phyloP scores from a whole-genome alignment of 2,329 filamentous ascomycete genomes.

The Diaporthe amygdali region DNA sequence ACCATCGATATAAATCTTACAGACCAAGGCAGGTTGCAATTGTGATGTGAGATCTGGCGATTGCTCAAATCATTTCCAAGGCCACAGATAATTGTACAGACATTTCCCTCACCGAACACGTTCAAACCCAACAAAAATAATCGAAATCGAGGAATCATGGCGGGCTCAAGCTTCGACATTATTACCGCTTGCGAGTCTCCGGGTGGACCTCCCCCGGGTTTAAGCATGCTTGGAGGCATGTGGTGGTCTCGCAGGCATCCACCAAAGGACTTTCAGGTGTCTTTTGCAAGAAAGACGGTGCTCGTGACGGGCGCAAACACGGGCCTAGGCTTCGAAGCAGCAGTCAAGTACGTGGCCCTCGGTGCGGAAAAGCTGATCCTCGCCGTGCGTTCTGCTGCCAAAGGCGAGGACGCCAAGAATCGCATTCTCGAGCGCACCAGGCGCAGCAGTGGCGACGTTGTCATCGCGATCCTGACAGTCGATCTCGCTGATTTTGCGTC shows the following conservation, averaged over 20 bases:
- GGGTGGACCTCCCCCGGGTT: constrained; percentile 4
- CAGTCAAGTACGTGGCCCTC: constrained; percentile 10
- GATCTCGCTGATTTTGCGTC: constrained; percentile 47
- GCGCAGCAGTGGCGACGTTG: not conserved
- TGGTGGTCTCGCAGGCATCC: constrained; percentile 10
- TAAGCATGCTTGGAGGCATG: not conserved
- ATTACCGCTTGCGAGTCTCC: not conserved
- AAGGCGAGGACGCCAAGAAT: constrained; percentile 4
- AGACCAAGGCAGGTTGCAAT: not conserved
- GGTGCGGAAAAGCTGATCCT: constrained; percentile 11
- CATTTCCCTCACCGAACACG: not conserved
- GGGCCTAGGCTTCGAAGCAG: constrained; percentile 16
- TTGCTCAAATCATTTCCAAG: too few relatives aligned
- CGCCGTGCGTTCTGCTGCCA: not conserved
- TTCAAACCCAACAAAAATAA: not conserved
- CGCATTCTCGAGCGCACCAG: constrained; percentile 3
- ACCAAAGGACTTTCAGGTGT: not conserved
- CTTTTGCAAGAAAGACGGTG: constrained; percentile 4
- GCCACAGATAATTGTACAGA: not conserved
- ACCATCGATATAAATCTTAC: not conserved
- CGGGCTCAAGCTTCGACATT: not conserved
- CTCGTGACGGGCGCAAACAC: constrained; percentile 18
- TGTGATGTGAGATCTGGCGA: not conserved
- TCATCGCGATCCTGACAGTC: constrained; percentile 41
- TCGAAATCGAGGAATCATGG: not conserved